Evolutionary conservation across 2,329 filamentous ascomycete genomes (phyloP), one percentile per base, ranked within the genome.

Genomic region (Orbilia oligospora): DNA sequence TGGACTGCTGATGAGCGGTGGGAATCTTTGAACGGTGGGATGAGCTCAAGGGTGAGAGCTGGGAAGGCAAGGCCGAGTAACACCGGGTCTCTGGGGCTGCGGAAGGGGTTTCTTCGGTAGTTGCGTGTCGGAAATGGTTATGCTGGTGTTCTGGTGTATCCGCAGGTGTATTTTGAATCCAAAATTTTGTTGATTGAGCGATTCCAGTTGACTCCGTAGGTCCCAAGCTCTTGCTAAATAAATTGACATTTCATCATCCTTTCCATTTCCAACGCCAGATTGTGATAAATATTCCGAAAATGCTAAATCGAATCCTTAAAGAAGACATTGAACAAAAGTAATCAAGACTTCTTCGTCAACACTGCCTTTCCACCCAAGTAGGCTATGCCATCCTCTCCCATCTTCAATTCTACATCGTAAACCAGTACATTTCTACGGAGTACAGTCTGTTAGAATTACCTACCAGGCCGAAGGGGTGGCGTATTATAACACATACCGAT

Each of bases 1-100:
- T 80, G 80, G 76, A 3, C 51, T 10, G 76, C 61, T 16, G 80
- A 82, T 63, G 80, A 81, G 48, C 64, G 10, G 16, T 81, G 81
- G 81, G 80, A 79, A 38, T n/a, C 33, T 20, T 12, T 30, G n/a
- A 68, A 64, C 20, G 71, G 71, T 16, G 58, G 14, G 5, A 71
- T 55, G 48, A 61, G 65, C 33, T 72, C 68, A 22, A 41, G 46
- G 6, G 75, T 69, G 48, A 78, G n/a, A 24, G 16, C 27, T 1
- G 53, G 58, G 5, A 67, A 58, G 27, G 36, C 56, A 6, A 58
- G 38, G 12, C 33, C 36, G 27, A 30, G 36, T 41, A 65, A 22
- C 9, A 22, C n/a, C 9, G 22, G 51, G 14, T 73, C 70, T 14
- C 9, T 9, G 3, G 69, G 69, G 20, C n/a, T 65, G 64, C 46